A percentile compares a stretch with the other conserved stretches of the same genome.
phyloP scores from a whole-genome alignment of 371 early-diverging fungal genomes.

The Apophysomyces trapeziformis region DNA sequence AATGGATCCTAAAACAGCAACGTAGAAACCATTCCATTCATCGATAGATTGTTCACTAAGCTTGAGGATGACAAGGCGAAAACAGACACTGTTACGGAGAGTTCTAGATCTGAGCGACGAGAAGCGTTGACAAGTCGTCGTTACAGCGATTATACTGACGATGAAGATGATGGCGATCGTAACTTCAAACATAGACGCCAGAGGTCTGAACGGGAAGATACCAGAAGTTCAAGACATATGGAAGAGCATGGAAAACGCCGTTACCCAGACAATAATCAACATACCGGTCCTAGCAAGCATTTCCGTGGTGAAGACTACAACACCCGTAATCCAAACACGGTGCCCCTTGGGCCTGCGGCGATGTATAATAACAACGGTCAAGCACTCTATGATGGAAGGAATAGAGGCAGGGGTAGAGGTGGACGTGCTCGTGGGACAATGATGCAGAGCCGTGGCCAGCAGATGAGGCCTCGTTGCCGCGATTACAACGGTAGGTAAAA shows the following conservation, averaged over 20 bases:
- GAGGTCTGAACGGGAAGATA: constrained; percentile 40
- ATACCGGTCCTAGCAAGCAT: constrained; percentile 25
- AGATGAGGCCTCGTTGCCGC: constrained; percentile 56
- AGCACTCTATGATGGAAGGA: constrained; percentile 18
- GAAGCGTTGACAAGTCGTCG: constrained; percentile 13
- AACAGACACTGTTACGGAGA: neutral
- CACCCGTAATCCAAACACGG: constrained; percentile 12
- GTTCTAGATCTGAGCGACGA: constrained; percentile 13
- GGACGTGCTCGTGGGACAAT: constrained; percentile 22
- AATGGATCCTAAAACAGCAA: neutral
- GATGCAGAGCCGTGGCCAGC: neutral
- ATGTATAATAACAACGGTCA: constrained; percentile 25
- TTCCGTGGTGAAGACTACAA: constrained; percentile 28
- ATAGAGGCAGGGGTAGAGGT: constrained; percentile 33
- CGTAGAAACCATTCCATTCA: constrained; percentile 72
- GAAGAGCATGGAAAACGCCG: constrained; percentile 29
- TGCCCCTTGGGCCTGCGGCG: constrained; percentile 26
- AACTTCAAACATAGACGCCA: constrained; percentile 76
- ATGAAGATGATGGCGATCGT: constrained; percentile 69
- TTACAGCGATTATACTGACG: constrained; percentile 60
- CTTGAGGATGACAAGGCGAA: neutral
- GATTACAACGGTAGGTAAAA: constrained; percentile 69
- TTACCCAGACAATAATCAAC: constrained; percentile 24
- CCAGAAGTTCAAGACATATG: constrained; percentile 8
- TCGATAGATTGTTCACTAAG: constrained; percentile 64